Conservation (phyloP, 1,139 yeast species). For the Pneumocystis sp. region DNA sequence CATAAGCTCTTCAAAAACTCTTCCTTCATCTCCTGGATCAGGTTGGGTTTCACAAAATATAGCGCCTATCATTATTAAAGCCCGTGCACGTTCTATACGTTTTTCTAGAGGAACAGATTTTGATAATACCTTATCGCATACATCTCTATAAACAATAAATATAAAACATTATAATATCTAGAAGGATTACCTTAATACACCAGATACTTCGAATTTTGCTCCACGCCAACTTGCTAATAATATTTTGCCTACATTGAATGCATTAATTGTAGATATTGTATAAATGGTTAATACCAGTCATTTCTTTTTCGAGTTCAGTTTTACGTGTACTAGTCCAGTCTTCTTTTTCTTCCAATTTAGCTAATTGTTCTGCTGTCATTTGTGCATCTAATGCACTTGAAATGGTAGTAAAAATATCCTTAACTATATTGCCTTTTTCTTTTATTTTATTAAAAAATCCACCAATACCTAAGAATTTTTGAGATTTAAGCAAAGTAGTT, state of each 20-base stretch:
- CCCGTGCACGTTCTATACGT: conserved; percentile 66
- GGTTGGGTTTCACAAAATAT: conserved; percentile 52
- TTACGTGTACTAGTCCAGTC: conserved; percentile 66
- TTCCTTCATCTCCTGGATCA: conserved; percentile 81
- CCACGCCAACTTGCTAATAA: conserved; percentile 96
- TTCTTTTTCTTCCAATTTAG: conserved; percentile 31
- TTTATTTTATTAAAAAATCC: conserved; percentile 74
- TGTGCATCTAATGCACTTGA: conserved; percentile 27
- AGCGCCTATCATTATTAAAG: conserved; percentile 55
- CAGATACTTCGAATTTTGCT: conserved; percentile 72
- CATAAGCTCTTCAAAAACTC: conserved; percentile 77
- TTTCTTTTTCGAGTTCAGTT: conserved; percentile 70
- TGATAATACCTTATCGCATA: conserved; percentile 65
- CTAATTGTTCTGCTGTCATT: conserved; percentile 60
- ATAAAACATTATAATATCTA: background rate
- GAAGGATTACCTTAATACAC: conserved; percentile 35
- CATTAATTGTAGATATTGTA: background rate
- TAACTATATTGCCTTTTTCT: conserved; percentile 74
- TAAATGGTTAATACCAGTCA: conserved; percentile 20
- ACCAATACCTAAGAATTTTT: conserved; percentile 64
- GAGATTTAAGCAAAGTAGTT: conserved; percentile 44
- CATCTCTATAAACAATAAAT: conserved; percentile 36
- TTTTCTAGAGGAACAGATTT: conserved; percentile 43
- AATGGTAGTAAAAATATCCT: conserved; percentile 75
- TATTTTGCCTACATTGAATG: conserved; percentile 54